Evolutionary conservation across 306 rosid genomes (phyloP), one percentile per base, ranked within the genome.

Genomic region (Datisca glomerata): DNA sequence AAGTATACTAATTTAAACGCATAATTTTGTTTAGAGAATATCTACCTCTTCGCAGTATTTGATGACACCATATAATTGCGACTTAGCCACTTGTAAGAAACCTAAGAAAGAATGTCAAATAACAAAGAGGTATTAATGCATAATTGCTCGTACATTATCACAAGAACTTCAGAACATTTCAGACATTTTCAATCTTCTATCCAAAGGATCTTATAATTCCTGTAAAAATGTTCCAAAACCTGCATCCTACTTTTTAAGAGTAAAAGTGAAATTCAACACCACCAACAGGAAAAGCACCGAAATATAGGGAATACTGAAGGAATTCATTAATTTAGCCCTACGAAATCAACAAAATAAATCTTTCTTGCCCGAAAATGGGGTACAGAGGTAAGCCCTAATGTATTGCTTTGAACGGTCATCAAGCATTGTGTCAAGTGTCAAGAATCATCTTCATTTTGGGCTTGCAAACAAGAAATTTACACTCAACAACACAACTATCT

Each of bases 71-170:
- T 66, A 76, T 84, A 84, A 66, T 64, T 80, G 66, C 96, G 96
- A 71, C 96, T 91, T 34, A 91, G 65, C 98, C 98, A 91, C 51
- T 91, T 84, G 72, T 91, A 91, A 19, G 96, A 84, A 68, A 84
- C 95, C 97, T 83, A 70, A 45, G 48, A 54, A 35, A 62, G 28
- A 21, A 63, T 10, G 46, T 17, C 10, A 37, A 12, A 6, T 32
- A 23, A 33, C 24, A 16, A 27, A 34, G 19, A n/a, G 24, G 38
- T 45, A 24, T 24, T 12, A 7, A 20, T n/a, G 48, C 14, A 49
- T 20, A 6, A 27, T 22, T 24, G 2, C 14, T n/a, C n/a, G n/a
- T n/a, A n/a, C n/a, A n/a, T n/a, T n/a, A n/a, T n/a, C n/a, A n/a
- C n/a, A n/a, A n/a, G n/a, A n/a, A n/a, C n/a, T n/a, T n/a, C n/a